Evolutionary conservation across 139 green algal species (phyloP).

Genomic region (Eudorina sp.): DNA sequence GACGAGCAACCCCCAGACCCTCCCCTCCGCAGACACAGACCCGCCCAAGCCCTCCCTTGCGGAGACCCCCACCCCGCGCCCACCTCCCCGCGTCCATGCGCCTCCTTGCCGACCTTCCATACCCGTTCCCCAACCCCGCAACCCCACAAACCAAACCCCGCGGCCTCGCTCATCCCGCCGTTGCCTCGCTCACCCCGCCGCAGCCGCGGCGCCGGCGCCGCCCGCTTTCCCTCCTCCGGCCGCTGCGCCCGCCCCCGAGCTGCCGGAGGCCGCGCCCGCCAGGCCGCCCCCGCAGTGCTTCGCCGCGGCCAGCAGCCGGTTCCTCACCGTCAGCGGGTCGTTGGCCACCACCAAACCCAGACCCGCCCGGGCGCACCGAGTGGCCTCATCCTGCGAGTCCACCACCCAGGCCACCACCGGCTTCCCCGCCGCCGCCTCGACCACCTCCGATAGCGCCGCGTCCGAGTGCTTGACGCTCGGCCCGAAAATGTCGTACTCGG

Average conservation of each 20-base stretch:
- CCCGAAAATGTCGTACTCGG: constrained; percentile 31
- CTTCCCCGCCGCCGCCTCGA: background rate
- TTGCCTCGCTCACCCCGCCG: background rate
- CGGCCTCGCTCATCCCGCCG: no score
- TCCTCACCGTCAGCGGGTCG: background rate
- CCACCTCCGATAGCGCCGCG: background rate
- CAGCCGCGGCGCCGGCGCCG: background rate
- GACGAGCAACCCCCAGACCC: no score
- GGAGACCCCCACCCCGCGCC: no score
- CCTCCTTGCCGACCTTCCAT: no score
- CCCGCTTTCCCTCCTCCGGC: background rate
- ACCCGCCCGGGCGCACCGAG: background rate
- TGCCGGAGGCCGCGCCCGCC: background rate
- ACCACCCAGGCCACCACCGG: constrained; percentile 21
- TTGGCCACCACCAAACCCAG: background rate
- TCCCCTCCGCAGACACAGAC: no score
- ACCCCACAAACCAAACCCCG: no score
- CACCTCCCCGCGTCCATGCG: no score
- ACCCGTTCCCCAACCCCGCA: no score
- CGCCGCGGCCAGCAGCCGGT: background rate
- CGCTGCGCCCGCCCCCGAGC: background rate
- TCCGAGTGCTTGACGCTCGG: constrained; percentile 1
- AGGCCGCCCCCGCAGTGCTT: background rate
- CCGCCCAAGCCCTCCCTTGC: no score
- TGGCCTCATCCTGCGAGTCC: background rate